phyloP scores from a whole-genome alignment of 257 asterid species.

The Cynanchum wilfordii region DNA sequence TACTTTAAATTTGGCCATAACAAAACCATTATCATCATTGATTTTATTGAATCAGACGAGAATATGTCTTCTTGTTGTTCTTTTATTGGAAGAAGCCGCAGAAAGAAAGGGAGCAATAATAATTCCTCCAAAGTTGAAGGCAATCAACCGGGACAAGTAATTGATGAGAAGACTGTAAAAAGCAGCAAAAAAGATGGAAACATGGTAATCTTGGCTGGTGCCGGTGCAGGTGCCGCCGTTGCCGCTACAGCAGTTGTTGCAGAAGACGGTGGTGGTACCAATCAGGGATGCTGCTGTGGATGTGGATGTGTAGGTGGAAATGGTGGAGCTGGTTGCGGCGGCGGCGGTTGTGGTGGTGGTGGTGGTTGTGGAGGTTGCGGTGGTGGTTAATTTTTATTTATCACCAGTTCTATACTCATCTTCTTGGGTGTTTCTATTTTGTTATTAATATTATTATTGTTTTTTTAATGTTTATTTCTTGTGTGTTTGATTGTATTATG shows the following conservation, averaged over 20 bases:
- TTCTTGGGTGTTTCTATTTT: too few species aligned
- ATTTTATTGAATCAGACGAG: neutral
- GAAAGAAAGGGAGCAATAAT: neutral
- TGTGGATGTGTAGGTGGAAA: constrained; percentile 14
- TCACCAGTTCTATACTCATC: too few species aligned
- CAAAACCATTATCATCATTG: too few species aligned
- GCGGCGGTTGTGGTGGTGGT: constrained; percentile 5
- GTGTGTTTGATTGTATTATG: too few species aligned
- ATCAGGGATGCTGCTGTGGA: constrained; percentile 22
- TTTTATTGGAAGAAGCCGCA: constrained; percentile 5
- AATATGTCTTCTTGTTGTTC: constrained; percentile 18
- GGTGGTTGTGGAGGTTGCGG: constrained; percentile 18
- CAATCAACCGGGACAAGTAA: neutral
- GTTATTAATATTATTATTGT: too few species aligned
- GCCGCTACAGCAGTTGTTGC: constrained; percentile 3
- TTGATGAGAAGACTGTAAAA: neutral
- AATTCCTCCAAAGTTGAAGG: neutral
- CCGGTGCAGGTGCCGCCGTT: constrained; percentile 30
- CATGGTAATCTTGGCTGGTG: constrained; percentile 13
- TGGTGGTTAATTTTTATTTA: neutral
- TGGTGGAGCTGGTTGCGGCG: neutral
- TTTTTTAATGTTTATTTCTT: too few species aligned
- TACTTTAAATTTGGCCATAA: too few species aligned
- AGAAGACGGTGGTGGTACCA: neutral
- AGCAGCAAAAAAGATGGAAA: constrained; percentile 12